Evolutionary conservation across 1,284 basidiomycete genomes (phyloP).

Genomic region (Takashimella koratensis): DNA sequence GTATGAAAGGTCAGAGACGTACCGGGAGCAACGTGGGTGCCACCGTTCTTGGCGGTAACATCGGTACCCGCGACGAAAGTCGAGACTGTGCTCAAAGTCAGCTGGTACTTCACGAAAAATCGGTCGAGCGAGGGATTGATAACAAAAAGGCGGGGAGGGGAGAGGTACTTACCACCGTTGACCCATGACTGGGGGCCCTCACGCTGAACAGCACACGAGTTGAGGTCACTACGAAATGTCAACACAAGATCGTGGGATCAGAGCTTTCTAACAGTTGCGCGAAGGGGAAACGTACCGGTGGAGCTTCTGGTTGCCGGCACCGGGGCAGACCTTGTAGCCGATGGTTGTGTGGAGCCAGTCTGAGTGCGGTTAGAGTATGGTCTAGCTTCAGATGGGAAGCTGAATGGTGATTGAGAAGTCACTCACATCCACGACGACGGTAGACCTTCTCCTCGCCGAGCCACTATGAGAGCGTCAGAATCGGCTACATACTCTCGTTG

Average conservation of each 20-base stretch:
- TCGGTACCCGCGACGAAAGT: slow-evolving; percentile 21
- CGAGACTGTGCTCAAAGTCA: no score
- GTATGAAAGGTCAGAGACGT: no score
- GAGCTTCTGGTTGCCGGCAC: slow-evolving; percentile 13
- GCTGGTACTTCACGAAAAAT: no score
- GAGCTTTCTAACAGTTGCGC: not conserved
- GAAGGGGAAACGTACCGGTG: slow-evolving; percentile 11
- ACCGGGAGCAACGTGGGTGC: slow-evolving; percentile 18
- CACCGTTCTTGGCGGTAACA: slow-evolving; percentile 18
- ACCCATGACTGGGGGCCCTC: slow-evolving; percentile 13
- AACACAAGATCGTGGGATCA: no score
- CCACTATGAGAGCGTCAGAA: slow-evolving; percentile 13
- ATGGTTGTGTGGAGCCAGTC: slow-evolving; percentile 24
- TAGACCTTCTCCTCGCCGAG: slow-evolving; percentile 16
- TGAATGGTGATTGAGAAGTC: no score
- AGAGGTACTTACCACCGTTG: no score
- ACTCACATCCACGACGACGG: slow-evolving; percentile 16
- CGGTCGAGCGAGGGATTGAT: no score
- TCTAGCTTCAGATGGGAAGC: no score
- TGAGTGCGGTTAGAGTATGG: not conserved
- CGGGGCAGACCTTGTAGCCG: slow-evolving; percentile 20
- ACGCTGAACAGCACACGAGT: slow-evolving; percentile 16
- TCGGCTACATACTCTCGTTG: no score
- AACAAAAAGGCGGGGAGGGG: no score
- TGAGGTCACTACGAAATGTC: slow-evolving; percentile 19